These are phyloP conservation scores for Solanum chaucha DNA, from an alignment of 257 asterid genomes.

Conservation along the genomic window DNA sequence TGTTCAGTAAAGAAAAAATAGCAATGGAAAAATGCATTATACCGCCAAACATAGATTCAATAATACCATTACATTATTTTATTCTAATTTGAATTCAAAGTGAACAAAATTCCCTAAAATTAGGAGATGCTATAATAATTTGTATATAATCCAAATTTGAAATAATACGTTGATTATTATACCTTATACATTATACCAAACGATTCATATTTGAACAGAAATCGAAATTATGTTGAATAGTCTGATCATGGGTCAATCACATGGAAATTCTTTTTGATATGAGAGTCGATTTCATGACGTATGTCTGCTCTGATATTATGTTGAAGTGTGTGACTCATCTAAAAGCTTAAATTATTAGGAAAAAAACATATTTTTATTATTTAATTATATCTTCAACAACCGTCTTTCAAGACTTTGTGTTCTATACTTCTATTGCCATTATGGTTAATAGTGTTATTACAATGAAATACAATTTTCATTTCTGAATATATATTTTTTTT, in stretches of 20 bases:
- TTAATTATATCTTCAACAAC: too few relatives aligned
- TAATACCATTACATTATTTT: background rate
- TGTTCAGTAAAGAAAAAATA: background rate
- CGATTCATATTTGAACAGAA: too few relatives aligned
- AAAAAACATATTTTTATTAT: too few relatives aligned
- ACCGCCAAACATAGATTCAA: conserved; percentile 1
- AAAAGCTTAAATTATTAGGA: too few relatives aligned
- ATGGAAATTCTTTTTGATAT: too few relatives aligned
- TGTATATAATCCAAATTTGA: background rate
- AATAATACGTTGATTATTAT: too few relatives aligned
- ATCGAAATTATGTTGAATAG: too few relatives aligned
- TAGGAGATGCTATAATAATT: background rate
- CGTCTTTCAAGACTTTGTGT: background rate
- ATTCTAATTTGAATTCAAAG: background rate
- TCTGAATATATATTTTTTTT: too few relatives aligned
- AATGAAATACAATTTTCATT: background rate
- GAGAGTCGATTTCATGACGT: background rate
- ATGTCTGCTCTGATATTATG: fast-evolving
- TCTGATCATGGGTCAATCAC: background rate
- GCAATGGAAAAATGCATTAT: background rate
- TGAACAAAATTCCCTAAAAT: background rate
- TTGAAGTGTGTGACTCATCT: background rate
- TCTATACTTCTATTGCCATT: background rate
- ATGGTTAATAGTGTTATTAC: background rate
- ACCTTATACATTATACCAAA: too few relatives aligned